phyloP scores from a whole-genome alignment of 306 rosid species.

The Vigna reflexopilosa region DNA sequence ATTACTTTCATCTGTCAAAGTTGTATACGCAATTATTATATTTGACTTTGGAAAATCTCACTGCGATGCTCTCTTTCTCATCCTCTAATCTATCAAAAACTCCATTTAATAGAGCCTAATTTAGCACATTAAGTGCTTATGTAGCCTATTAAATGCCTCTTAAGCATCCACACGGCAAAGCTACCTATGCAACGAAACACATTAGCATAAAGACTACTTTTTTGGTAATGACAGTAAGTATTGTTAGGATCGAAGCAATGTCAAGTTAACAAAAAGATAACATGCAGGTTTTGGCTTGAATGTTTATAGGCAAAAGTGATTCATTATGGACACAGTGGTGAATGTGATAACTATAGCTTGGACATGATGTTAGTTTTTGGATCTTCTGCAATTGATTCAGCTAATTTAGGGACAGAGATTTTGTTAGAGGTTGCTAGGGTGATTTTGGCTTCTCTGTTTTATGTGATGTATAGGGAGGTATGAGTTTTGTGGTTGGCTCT shows the following conservation, averaged over 20 bases:
- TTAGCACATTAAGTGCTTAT: not conserved
- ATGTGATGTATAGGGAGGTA: not conserved
- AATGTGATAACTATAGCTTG: not conserved
- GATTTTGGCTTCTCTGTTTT: slow-evolving; percentile 22
- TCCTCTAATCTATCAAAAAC: not conserved
- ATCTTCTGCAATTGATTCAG: too few species aligned
- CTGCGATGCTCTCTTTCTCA: not conserved
- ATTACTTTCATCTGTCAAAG: not conserved
- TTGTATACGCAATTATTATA: not conserved
- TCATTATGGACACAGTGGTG: not conserved
- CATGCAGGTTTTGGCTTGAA: not conserved
- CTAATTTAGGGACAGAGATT: not conserved
- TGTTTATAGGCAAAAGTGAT: not conserved
- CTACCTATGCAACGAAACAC: not conserved
- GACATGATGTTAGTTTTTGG: not conserved
- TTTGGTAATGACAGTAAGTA: not conserved
- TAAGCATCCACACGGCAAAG: slow-evolving; percentile 7
- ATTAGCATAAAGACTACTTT: not conserved
- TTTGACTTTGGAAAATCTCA: not conserved
- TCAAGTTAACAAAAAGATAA: not conserved
- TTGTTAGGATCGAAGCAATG: not conserved
- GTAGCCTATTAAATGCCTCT: slow-evolving; percentile 15
- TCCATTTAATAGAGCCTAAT: slow-evolving; percentile 11
- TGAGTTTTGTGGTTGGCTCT: slow-evolving; percentile 4
- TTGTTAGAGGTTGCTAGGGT: too few species aligned